Conservation (phyloP, 139 green algal genomes). For the Gonium pectorale region DNA sequence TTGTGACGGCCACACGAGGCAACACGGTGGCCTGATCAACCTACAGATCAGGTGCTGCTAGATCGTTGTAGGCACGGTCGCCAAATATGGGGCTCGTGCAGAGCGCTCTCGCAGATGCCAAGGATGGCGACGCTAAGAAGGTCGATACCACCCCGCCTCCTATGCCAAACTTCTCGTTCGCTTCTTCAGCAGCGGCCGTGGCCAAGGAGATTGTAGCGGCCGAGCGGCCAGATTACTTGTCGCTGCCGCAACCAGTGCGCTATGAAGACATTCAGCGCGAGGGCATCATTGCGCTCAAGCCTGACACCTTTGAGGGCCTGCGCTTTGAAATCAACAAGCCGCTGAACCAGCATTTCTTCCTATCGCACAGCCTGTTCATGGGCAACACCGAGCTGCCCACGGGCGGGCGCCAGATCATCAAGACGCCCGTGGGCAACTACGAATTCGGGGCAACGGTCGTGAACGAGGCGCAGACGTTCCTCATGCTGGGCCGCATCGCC, state of each 20-base stretch:
- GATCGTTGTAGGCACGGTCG: too few relatives aligned
- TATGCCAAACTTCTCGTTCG: slow-evolving; percentile 63
- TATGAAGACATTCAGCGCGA: slow-evolving; percentile 98
- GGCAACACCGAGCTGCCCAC: slow-evolving; percentile 92
- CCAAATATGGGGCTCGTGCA: too few relatives aligned
- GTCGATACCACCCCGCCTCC: slow-evolving; percentile 52
- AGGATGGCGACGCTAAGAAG: slow-evolving; percentile 1
- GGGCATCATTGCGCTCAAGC: slow-evolving; percentile 94
- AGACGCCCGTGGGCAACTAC: slow-evolving; percentile 92
- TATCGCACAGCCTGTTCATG: slow-evolving; percentile 93
- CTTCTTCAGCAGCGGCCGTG: slow-evolving; percentile 43
- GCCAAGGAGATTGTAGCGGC: slow-evolving; percentile 54
- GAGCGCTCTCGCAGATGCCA: too few relatives aligned
- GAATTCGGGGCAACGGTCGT: slow-evolving; percentile 99
- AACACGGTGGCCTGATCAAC: too few relatives aligned
- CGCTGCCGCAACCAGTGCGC: slow-evolving; percentile 86
- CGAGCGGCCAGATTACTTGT: slow-evolving; percentile 62
- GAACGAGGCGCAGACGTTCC: slow-evolving; percentile 70
- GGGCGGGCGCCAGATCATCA: slow-evolving; percentile 75
- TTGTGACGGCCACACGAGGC: too few relatives aligned
- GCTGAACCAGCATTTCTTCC: slow-evolving; percentile 97
- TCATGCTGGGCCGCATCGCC: slow-evolving; percentile 88
- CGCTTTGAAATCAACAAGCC: slow-evolving; percentile 98
- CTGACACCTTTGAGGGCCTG: slow-evolving; percentile 96
- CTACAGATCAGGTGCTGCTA: too few relatives aligned